Conservation (phyloP, 306 rosid genomes). For the barrel medic (Medicago truncatula) region MtrunA17r5.0-ANR NC_053043.1:46915001-46915500, state of each 20-base stretch:
- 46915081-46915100: slow-evolving; percentile 65
- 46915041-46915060: slow-evolving; percentile 74
- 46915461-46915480: slow-evolving; percentile 66
- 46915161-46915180: slow-evolving; percentile 90
- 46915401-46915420: background rate
- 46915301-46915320: slow-evolving; percentile 80
- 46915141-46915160: slow-evolving; percentile 63
- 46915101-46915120: slow-evolving; percentile 60
- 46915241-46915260: slow-evolving; percentile 69
- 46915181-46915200: slow-evolving; percentile 61
- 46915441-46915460: slow-evolving; percentile 61
- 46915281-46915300: slow-evolving; percentile 85
- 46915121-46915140: slow-evolving; percentile 75
- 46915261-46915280: slow-evolving; percentile 77
- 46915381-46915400: slow-evolving; percentile 55
- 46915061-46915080: slow-evolving; percentile 67
- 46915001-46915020: slow-evolving; percentile 69
- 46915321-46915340: slow-evolving; percentile 75
- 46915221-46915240: slow-evolving; percentile 70
- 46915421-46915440: slow-evolving; percentile 41
- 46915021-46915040: slow-evolving; percentile 86
- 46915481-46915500: slow-evolving; percentile 65
- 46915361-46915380: slow-evolving; percentile 36
- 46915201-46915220: slow-evolving; percentile 44
- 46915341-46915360: slow-evolving; percentile 54